These are phyloP conservation scores for Bisporella sp. DNA, from an alignment of 2,329 filamentous ascomycete species.

Conservation along the genomic window DNA sequence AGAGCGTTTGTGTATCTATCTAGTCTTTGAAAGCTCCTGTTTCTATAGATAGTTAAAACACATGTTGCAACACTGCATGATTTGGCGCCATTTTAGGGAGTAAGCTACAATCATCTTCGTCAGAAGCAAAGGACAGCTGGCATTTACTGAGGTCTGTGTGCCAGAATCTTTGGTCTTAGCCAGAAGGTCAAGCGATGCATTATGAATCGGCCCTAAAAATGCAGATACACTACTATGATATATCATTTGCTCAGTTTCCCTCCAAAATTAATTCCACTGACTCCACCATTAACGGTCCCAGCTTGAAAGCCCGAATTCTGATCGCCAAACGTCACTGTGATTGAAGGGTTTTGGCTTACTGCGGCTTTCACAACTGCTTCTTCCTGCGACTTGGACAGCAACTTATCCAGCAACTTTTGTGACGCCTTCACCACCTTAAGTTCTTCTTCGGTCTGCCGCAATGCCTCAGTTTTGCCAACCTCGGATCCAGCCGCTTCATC, in stretches of 20 bases:
- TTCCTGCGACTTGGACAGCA: constrained; percentile 18
- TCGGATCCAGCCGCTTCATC: constrained; percentile 8
- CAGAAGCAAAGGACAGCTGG: no score
- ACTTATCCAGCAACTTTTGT: constrained; percentile 16
- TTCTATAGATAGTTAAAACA: no score
- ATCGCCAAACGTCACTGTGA: constrained; percentile 15
- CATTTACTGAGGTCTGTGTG: no score
- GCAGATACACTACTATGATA: no score
- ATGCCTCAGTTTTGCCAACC: constrained; percentile 13
- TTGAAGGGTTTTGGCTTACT: constrained; percentile 9
- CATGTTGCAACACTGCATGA: no score
- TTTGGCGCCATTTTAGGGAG: no score
- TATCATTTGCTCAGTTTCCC: constrained; percentile 4
- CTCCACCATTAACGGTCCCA: constrained; percentile 15
- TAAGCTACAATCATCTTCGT: no score
- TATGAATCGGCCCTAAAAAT: no score
- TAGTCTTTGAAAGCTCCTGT: no score
- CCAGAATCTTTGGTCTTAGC: no score
- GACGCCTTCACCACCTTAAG: constrained; percentile 13
- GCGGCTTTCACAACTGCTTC: constrained; percentile 17
- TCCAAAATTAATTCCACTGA: constrained; percentile 17
- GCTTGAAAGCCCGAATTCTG: constrained; percentile 16
- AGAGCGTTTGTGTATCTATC: no score
- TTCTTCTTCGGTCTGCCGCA: constrained; percentile 19
- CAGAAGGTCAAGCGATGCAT: no score